Evolutionary conservation across 495 filamentous ascomycete genomes (phyloP).

Genomic region (Rhizodiscina lignyota): DNA sequence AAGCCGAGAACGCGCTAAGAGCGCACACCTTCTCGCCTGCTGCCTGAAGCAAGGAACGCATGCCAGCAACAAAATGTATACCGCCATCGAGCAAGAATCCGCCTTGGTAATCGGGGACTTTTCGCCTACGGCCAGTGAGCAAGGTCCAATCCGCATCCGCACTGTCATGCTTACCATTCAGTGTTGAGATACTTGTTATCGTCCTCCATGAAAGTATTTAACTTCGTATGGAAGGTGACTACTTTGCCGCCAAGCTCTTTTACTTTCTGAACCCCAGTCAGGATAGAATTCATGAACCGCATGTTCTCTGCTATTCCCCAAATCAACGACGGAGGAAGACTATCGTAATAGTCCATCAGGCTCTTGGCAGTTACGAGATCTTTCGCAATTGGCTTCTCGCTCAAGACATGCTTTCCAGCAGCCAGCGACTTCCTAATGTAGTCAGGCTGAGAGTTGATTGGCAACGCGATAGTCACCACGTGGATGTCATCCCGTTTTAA

Average conservation of each 20-base stretch:
- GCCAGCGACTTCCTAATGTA: slow-evolving; percentile 43
- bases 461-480: slow-evolving; percentile 57
- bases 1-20: slow-evolving; percentile 41
- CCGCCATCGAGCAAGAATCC: slow-evolving; percentile 69
- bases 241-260: too few relatives aligned
- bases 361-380: slow-evolving; percentile 43
- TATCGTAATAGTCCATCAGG: slow-evolving; percentile 39
- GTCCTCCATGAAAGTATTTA: too few relatives aligned
- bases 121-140: too few relatives aligned
- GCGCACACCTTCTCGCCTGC: slow-evolving; percentile 28
- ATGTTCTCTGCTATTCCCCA: slow-evolving; percentile 67
- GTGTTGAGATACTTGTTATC: too few relatives aligned
- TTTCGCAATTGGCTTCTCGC: slow-evolving; percentile 68
- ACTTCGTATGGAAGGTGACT: too few relatives aligned
- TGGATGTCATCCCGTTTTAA: slow-evolving; percentile 46
- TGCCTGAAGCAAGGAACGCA: slow-evolving; percentile 40
- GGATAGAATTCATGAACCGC: slow-evolving; percentile 43
- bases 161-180: too few relatives aligned
- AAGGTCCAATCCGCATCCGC: too few relatives aligned
- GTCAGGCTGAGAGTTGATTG: slow-evolving; percentile 39
- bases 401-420: slow-evolving; percentile 64
- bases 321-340: slow-evolving; percentile 28
- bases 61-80: slow-evolving; percentile 51
- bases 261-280: slow-evolving; percentile 39
- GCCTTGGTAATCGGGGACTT: slow-evolving; percentile 52